A percentile compares a stretch with the other conserved stretches of the same genome.
These are phyloP conservation scores for Russula foetens DNA, from an alignment of 768 basidiomycete genomes.

Conservation along the genomic window DNA sequence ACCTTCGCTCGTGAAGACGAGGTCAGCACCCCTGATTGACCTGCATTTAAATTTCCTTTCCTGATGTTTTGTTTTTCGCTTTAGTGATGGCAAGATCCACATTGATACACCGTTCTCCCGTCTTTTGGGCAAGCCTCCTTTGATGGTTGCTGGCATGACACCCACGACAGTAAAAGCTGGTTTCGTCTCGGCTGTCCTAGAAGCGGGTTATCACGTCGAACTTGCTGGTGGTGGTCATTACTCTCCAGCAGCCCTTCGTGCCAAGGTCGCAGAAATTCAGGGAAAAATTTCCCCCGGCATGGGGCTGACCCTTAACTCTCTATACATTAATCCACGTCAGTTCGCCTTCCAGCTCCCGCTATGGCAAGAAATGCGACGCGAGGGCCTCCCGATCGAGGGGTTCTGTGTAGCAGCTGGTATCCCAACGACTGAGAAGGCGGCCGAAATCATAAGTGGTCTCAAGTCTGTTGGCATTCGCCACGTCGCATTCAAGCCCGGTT, in stretches of 20 bases:
- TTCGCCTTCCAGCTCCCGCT: slow-evolving; percentile 95
- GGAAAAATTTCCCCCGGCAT: slow-evolving; percentile 76
- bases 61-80: slow-evolving; percentile 12
- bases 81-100: slow-evolving; percentile 86
- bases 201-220: slow-evolving; percentile 94
- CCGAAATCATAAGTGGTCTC: slow-evolving; percentile 87
- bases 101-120: slow-evolving; percentile 97
- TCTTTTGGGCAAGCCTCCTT: slow-evolving; percentile 89
- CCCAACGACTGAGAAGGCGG: slow-evolving; percentile 93
- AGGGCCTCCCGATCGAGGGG: slow-evolving; percentile 95
- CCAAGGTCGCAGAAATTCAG: slow-evolving; percentile 92
- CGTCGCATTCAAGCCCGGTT: slow-evolving; percentile 96
- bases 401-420: slow-evolving; percentile 98
- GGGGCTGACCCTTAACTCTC: slow-evolving; percentile 87
- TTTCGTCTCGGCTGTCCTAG: slow-evolving; percentile 87
- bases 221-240: slow-evolving; percentile 98
- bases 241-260: slow-evolving; percentile 78
- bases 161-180: slow-evolving; percentile 94
- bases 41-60: background rate
- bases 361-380: slow-evolving; percentile 96
- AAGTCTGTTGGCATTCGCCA: slow-evolving; percentile 85
- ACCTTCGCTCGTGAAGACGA: slow-evolving; percentile 81
- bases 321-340: slow-evolving; percentile 98
- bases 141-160: slow-evolving; percentile 99
- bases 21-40: slow-evolving; percentile 36